Evolutionary conservation across 2,329 filamentous ascomycete species (phyloP).

Genomic region (Diaporthe ampelina): DNA sequence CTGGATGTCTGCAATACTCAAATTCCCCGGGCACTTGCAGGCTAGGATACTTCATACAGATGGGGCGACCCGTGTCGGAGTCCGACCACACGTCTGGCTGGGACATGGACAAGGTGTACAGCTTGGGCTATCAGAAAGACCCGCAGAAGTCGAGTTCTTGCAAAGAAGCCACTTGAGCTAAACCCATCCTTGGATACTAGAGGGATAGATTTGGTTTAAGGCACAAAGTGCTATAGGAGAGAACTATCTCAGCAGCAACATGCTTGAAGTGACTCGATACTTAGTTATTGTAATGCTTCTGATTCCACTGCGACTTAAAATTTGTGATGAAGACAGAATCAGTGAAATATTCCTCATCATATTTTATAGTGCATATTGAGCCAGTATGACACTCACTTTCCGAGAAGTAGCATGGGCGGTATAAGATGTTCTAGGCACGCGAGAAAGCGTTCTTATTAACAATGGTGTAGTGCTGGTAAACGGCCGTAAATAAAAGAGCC

Average conservation of each 20-base stretch:
- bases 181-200: neutral
- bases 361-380: too few relatives aligned
- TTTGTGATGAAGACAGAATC: too few relatives aligned
- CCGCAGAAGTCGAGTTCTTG: neutral
- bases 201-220: neutral
- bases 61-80: neutral
- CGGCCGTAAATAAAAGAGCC: too few relatives aligned
- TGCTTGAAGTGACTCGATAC: neutral
- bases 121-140: neutral
- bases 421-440: too few relatives aligned
- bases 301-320: neutral
- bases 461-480: too few relatives aligned
- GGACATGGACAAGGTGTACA: neutral
- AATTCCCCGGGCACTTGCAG: neutral
- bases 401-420: too few relatives aligned
- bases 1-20: neutral
- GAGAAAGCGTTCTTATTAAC: too few relatives aligned
- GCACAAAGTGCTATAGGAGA: too few relatives aligned
- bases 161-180: conserved; percentile 1
- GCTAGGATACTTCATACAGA: conserved; percentile 4
- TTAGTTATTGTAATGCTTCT: neutral
- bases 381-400: too few relatives aligned
- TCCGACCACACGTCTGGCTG: neutral
- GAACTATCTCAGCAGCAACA: neutral
- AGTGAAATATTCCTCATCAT: too few relatives aligned